Base-by-base conservation (phyloP, 2,329 filamentous ascomycete species). In the Ophiostoma novo-ulmi region DNA sequence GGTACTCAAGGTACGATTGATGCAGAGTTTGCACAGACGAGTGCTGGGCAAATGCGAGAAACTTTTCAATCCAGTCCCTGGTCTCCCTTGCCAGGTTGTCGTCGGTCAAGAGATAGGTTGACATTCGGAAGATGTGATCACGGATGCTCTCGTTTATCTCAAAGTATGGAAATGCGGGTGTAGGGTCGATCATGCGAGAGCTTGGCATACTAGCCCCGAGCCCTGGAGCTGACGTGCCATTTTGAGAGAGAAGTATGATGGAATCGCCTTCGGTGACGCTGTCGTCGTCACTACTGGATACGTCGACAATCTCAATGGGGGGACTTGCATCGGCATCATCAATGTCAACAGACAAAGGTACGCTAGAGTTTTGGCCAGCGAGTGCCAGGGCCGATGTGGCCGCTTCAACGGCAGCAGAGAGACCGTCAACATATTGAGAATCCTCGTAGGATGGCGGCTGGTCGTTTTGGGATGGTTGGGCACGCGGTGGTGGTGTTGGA, bases 51-150 rank as follows among this genome's bases (percentile, higher is more conserved):
- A 80, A 84, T 31, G 72, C 73, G 31, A 88, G 74, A 75, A 83
- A 87, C 20, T 76, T 77, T 8, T 82, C 79, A 35, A 88, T 80
- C 86, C 86, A 89, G 6, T 78, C 77, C 22, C 81, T 78, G 17
- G 89, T 71, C 68, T 78, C 78, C 22, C 78, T 75, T 26, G 87
- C 76, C 35, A 67, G 36, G 7, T 67, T 67, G 31, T 68, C 44
- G 31, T 39, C 48, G 7, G 38, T 44, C 8, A 41, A 11, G n/a
- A 67, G 38, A 10, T 26, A 44, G n/a, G 5, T 6, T 5, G 65
- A 41, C 38, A 67, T 41, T 10, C 65, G 65, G n/a, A 26, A 31
- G 20, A 67, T 44, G n/a, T 67, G 65, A 17, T 67, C 65, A 20
- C 22, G 36, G 11, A 67, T 67, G 38, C 10, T 6, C 80, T 77